A percentile compares a stretch with the other conserved stretches of the same genome.
phyloP scores from a whole-genome alignment of 257 asterid genomes.

The Solanum chmielewskii region DNA sequence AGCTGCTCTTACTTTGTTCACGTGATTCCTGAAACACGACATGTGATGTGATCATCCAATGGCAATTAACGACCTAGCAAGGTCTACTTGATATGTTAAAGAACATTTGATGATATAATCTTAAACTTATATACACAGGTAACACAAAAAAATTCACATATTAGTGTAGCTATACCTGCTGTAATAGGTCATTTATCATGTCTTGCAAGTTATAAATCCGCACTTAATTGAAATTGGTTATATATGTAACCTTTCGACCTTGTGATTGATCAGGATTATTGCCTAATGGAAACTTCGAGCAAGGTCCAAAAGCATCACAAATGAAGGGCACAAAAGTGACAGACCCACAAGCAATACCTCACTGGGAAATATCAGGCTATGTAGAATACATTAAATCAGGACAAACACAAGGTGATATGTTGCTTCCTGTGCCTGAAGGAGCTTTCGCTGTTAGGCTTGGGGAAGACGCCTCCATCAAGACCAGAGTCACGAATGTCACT shows the following conservation, averaged over 20 bases:
- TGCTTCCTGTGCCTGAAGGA: slow-evolving; percentile 72
- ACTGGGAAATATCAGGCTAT: slow-evolving; percentile 59
- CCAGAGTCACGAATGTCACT: slow-evolving; percentile 21
- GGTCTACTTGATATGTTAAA: not conserved
- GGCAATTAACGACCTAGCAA: not conserved
- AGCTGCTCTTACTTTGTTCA: not conserved
- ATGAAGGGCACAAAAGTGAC: slow-evolving; percentile 57
- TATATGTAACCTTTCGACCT: not conserved
- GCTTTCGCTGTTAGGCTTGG: slow-evolving; percentile 72
- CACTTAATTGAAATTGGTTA: not conserved
- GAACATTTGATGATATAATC: not conserved
- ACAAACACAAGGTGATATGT: slow-evolving; percentile 77
- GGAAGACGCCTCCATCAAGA: slow-evolving; percentile 63
- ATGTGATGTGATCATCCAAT: slow-evolving; percentile 14
- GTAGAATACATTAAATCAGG: slow-evolving; percentile 82
- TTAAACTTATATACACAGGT: not conserved
- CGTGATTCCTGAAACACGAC: not conserved
- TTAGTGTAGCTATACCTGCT: not conserved
- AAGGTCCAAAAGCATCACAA: slow-evolving; percentile 49
- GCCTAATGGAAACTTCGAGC: slow-evolving; percentile 75
- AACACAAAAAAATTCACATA: not conserved
- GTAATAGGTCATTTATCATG: not conserved
- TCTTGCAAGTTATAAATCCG: not conserved
- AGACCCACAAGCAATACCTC: slow-evolving; percentile 45
- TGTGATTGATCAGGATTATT: slow-evolving; percentile 35